These are phyloP conservation scores for Teunomyces aglyptinius DNA, from an alignment of 805 yeast species.

Conservation along the genomic window DNA sequence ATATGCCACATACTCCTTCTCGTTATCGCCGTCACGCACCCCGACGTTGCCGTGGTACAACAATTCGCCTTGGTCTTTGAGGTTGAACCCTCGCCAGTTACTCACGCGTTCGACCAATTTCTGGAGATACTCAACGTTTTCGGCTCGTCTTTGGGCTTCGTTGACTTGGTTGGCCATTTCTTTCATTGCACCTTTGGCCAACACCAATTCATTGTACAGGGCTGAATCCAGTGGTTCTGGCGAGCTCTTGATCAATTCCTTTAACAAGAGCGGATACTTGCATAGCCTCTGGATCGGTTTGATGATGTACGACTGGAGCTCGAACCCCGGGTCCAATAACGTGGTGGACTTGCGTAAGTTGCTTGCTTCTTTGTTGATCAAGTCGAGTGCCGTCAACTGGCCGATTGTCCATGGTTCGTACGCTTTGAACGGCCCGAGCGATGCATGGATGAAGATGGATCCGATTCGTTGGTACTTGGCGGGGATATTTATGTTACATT, in stretches of 20 bases:
- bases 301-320: conserved; percentile 81
- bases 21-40: conserved; percentile 66
- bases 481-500: conserved; percentile 78
- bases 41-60: conserved; percentile 70
- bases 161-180: conserved; percentile 86
- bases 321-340: conserved; percentile 80
- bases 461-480: conserved; percentile 81
- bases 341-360: conserved; percentile 54
- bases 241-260: conserved; percentile 68
- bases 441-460: conserved; percentile 80
- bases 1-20: conserved; percentile 86
- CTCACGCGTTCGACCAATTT: conserved; percentile 70
- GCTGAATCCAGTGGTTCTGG: conserved; percentile 34
- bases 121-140: conserved; percentile 69
- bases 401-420: conserved; percentile 95
- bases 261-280: conserved; percentile 83
- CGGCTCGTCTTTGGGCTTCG: conserved; percentile 91
- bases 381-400: conserved; percentile 81
- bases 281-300: conserved; percentile 97
- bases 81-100: conserved; percentile 90
- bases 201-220: conserved; percentile 60
- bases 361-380: conserved; percentile 62
- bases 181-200: conserved; percentile 71
- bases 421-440: conserved; percentile 72
- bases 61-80: conserved; percentile 80